These are phyloP conservation scores for Senna siamea DNA, from an alignment of 306 rosid genomes.

Conservation along the genomic window DNA sequence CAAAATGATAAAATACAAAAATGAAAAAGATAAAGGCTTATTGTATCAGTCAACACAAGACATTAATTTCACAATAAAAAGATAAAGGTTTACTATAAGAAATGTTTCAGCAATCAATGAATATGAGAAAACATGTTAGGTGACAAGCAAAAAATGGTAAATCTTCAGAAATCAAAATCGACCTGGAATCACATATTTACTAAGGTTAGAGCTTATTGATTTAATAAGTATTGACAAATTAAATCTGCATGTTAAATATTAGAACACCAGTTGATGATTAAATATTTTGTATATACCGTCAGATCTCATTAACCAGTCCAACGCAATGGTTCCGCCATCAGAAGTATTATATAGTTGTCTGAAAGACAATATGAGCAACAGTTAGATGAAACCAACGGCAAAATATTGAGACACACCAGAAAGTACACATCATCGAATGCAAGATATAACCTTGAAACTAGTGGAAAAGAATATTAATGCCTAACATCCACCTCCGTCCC, in stretches of 20 bases:
- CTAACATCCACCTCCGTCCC: slow-evolving; percentile 3
- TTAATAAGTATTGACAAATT: slow-evolving; percentile 12
- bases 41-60: background rate
- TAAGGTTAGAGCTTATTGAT: slow-evolving; percentile 20
- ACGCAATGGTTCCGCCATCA: slow-evolving; percentile 78
- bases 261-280: slow-evolving; percentile 26
- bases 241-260: slow-evolving; percentile 10
- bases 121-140: background rate
- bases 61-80: background rate
- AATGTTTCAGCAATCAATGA: background rate
- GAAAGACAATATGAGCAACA: slow-evolving; percentile 25
- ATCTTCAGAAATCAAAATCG: slow-evolving; percentile 5
- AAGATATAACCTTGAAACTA: background rate
- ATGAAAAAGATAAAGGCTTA: background rate
- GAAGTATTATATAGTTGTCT: slow-evolving; percentile 64
- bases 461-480: background rate
- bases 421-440: background rate
- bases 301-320: slow-evolving; percentile 64
- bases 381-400: slow-evolving; percentile 37
- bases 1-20: slow-evolving; percentile 29
- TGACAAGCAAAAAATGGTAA: background rate
- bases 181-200: background rate
- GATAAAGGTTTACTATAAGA: no score
- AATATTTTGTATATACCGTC: slow-evolving; percentile 54
- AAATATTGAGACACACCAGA: background rate